Conservation (phyloP, 1,284 basidiomycete genomes). For the Ceratobasidium sp. region DNA sequence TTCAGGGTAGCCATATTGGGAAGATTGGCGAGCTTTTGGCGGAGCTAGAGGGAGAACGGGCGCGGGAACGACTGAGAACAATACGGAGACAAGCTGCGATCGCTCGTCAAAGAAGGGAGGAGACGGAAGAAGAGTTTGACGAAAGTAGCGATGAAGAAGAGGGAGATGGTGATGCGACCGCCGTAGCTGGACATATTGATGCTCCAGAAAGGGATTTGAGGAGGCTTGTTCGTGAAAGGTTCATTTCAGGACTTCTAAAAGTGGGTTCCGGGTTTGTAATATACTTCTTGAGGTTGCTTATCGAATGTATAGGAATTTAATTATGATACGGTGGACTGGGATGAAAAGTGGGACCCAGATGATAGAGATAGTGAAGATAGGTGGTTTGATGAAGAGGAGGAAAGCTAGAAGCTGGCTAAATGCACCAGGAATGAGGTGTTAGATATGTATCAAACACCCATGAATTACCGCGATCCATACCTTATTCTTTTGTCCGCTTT, state of each 20-base stretch:
- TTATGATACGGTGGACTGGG: constrained; percentile 78
- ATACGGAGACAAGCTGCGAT: constrained; percentile 56
- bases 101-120: constrained; percentile 61
- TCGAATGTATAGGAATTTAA: too few relatives aligned
- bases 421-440: not conserved
- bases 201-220: constrained; percentile 19
- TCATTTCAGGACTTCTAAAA: constrained; percentile 78
- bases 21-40: constrained; percentile 70
- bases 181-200: constrained; percentile 55
- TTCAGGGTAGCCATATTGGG: constrained; percentile 68
- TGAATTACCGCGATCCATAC: not conserved
- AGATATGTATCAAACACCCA: not conserved
- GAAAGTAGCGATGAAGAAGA: constrained; percentile 61
- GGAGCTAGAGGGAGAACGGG: constrained; percentile 76
- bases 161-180: constrained; percentile 39
- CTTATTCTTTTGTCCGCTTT: constrained; percentile 37
- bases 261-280: constrained; percentile 54
- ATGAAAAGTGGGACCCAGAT: constrained; percentile 68
- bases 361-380: constrained; percentile 70
- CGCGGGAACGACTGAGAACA: constrained; percentile 63
- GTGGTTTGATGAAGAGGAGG: constrained; percentile 79
- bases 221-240: constrained; percentile 65
- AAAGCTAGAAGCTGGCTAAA: constrained; percentile 43
- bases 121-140: constrained; percentile 64
- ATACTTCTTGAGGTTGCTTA: too few relatives aligned